Percentiles rank a stretch among this genome's conserved stretches.
Conservation (phyloP, 2,329 filamentous ascomycete species). For the Tetracladium maxilliforme region DNA sequence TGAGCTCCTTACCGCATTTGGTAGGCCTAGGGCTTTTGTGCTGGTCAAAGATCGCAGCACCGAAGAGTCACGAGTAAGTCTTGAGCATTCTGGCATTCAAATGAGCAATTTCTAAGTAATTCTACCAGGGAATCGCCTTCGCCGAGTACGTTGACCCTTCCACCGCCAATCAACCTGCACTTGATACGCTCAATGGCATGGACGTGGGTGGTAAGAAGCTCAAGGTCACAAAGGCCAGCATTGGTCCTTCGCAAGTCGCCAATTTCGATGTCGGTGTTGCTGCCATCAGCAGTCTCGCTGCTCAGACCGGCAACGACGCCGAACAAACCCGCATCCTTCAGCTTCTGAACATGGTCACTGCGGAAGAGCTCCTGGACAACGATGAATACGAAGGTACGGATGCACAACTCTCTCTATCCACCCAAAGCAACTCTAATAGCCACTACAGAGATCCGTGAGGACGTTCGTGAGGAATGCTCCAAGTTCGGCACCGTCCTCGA, state of each 20-base stretch:
- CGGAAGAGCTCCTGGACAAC: constrained; percentile 83
- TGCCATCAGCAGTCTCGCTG: constrained; percentile 94
- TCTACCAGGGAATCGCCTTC: constrained; percentile 73
- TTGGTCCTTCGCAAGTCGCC: constrained; percentile 83
- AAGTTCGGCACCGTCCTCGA: constrained; percentile 79
- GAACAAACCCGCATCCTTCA: constrained; percentile 78
- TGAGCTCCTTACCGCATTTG: constrained; percentile 81
- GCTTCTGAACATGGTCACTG: constrained; percentile 95
- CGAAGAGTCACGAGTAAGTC: constrained; percentile 71
- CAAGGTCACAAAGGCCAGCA: constrained; percentile 77
- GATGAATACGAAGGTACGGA: constrained; percentile 84
- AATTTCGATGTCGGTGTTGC: constrained; percentile 93
- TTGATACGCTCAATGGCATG: constrained; percentile 87
- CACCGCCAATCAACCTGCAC: constrained; percentile 63
- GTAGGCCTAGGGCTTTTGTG: constrained; percentile 82
- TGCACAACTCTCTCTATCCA: constrained; percentile 2
- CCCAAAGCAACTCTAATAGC: constrained; percentile 17
- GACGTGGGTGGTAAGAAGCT: constrained; percentile 77
- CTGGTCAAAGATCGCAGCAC: constrained; percentile 76
- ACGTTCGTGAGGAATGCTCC: constrained; percentile 80
- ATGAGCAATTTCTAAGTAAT: constrained; percentile 13
- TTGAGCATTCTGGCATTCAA: constrained; percentile 2
- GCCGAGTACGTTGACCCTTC: constrained; percentile 77
- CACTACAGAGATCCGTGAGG: constrained; percentile 77
- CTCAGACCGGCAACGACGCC: constrained; percentile 65